These are phyloP conservation scores for Tolypocladium ovalisporum DNA, from an alignment of 2,329 filamentous ascomycete species.

Conservation along the genomic window DNA sequence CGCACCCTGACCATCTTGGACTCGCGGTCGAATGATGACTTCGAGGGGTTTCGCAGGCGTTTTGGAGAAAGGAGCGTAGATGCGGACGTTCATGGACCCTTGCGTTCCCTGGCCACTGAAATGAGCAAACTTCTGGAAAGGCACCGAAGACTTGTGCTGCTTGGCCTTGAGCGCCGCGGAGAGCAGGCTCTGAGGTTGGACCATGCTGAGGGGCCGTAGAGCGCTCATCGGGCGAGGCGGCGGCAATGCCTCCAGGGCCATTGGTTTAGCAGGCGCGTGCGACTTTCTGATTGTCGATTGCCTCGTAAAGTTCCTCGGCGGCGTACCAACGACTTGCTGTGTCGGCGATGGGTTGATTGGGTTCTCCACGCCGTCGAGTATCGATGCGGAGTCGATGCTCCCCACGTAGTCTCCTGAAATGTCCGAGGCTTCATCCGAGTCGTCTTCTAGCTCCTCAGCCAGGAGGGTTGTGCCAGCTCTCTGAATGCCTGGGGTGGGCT, in stretches of 20 bases:
- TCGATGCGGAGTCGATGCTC: constrained; percentile 60
- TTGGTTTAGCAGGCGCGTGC: constrained; percentile 41
- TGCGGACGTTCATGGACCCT: constrained; percentile 63
- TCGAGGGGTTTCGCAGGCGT: constrained; percentile 56
- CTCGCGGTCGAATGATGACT: constrained; percentile 57
- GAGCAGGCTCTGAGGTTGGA: constrained; percentile 59
- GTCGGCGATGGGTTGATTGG: constrained; percentile 43
- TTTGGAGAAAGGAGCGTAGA: constrained; percentile 64
- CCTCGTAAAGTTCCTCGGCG: constrained; percentile 47
- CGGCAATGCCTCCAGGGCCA: constrained; percentile 54
- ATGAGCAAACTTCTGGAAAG: constrained; percentile 66
- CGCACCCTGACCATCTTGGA: constrained; percentile 53
- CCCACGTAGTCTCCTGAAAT: constrained; percentile 55
- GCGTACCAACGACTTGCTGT: constrained; percentile 51
- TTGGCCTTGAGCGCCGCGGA: constrained; percentile 65
- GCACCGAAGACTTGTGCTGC: constrained; percentile 55
- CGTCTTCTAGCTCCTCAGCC: constrained; percentile 47
- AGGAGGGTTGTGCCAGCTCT: constrained; percentile 39
- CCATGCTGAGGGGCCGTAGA: constrained; percentile 54
- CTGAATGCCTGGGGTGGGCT: constrained; percentile 26
- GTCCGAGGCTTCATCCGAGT: constrained; percentile 51
- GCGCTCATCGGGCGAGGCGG: constrained; percentile 58
- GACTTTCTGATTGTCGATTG: constrained; percentile 55
- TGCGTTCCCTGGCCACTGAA: constrained; percentile 70
- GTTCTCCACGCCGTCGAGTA: constrained; percentile 54